Percentiles rank a stretch among this genome's conserved stretches.
Evolutionary conservation across 768 basidiomycete species (phyloP).

Genomic region (Goffeauzyma gilvescens): DNA sequence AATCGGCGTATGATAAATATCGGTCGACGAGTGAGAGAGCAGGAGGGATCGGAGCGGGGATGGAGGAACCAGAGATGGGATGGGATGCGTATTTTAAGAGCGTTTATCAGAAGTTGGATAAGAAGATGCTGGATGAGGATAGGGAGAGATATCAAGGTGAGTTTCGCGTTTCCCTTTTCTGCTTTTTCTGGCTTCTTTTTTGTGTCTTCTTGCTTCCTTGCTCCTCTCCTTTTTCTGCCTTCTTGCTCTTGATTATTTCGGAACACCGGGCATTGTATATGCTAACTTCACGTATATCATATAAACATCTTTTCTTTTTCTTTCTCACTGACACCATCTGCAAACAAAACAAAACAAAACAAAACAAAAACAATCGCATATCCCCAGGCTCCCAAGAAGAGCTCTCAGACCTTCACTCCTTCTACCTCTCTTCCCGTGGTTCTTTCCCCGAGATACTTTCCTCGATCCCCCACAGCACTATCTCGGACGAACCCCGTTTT

Average conservation of each 20-base stretch:
- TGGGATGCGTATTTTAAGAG: slow-evolving; percentile 94
- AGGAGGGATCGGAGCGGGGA: slow-evolving; percentile 39
- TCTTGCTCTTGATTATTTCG: not conserved
- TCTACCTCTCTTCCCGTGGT: slow-evolving; percentile 55
- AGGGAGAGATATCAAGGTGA: slow-evolving; percentile 84
- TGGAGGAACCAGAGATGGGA: slow-evolving; percentile 47
- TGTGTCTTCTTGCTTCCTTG: no score
- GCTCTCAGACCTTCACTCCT: slow-evolving; percentile 51
- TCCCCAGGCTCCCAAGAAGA: slow-evolving; percentile 66
- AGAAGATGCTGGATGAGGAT: slow-evolving; percentile 73
- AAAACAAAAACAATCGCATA: no score
- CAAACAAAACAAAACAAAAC: no score
- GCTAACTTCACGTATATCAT: not conserved
- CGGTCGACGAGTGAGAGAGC: slow-evolving; percentile 71
- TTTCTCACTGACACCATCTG: not conserved
- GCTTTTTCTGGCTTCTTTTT: no score
- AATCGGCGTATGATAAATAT: slow-evolving; percentile 35
- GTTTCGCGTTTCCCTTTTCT: no score
- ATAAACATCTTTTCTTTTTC: slow-evolving; percentile 5
- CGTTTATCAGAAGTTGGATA: slow-evolving; percentile 69
- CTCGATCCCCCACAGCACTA: slow-evolving; percentile 64
- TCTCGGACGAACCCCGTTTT: slow-evolving; percentile 71
- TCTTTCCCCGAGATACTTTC: slow-evolving; percentile 64
- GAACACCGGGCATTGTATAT: not conserved
- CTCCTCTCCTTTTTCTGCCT: no score